A percentile compares a stretch with the other conserved stretches of the same genome.
Conservation (phyloP, 495 filamentous ascomycete genomes). For the Aspergillus sclerotiicarbonarius region DNA sequence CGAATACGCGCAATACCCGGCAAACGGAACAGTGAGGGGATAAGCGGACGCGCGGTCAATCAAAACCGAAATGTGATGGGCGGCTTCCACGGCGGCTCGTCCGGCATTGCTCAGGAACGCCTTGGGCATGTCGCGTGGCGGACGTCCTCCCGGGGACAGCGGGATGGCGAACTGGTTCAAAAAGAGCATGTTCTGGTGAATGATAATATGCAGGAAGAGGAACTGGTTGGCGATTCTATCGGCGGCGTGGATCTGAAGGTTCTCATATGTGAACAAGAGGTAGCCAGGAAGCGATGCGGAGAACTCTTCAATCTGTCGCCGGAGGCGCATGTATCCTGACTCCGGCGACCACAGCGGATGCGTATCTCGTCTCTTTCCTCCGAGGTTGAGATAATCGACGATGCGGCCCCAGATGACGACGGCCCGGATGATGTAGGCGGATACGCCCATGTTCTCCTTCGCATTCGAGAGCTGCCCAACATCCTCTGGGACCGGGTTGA, state of each 20-base stretch:
- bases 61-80: constrained; percentile 81
- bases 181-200: constrained; percentile 87
- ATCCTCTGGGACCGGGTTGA: constrained; percentile 61
- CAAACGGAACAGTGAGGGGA: constrained; percentile 84
- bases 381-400: constrained; percentile 86
- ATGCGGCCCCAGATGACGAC: constrained; percentile 88
- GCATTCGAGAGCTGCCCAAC: constrained; percentile 64
- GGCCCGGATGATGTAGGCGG: constrained; percentile 84
- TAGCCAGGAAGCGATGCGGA: constrained; percentile 64
- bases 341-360: constrained; percentile 77
- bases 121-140: constrained; percentile 73
- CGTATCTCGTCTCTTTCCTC: constrained; percentile 78
- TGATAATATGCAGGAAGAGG: constrained; percentile 86
- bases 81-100: constrained; percentile 78
- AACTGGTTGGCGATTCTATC: constrained; percentile 88
- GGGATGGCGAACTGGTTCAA: constrained; percentile 86
- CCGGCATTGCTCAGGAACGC: constrained; percentile 75
- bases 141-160: constrained; percentile 60
- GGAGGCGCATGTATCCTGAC: constrained; percentile 70
- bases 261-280: constrained; percentile 73
- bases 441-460: constrained; percentile 87
- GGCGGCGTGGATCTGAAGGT: constrained; percentile 78
- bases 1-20: constrained; percentile 90
- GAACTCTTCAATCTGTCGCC: constrained; percentile 69
- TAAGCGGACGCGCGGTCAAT: constrained; percentile 77